Base-by-base conservation (phyloP, 768 basidiomycete species). In the Boletellus emodensis region DNA sequence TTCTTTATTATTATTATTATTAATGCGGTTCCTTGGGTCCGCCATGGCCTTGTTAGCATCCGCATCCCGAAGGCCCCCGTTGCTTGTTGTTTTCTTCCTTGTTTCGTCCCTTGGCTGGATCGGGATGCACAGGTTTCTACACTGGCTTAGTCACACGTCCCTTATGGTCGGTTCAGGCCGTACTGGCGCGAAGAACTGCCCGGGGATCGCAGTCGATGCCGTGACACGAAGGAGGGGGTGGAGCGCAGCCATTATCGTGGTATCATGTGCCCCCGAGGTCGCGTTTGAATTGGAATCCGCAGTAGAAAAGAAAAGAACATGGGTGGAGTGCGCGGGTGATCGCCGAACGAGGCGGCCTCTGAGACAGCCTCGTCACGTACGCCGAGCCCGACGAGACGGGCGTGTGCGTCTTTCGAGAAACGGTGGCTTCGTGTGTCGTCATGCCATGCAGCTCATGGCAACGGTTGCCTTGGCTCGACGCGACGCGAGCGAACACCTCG, bases 131-230 rank as follows among this genome's bases (percentile, higher is more conserved):
- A 55, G 13, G 22, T 46, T 49, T 61, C 52, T 58, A 28, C 33
- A 40, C 24, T 36, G 17, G 50, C 24, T 20, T 30, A 30, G 30
- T 30, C 30, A 39, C 44, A 37, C 48, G 51, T 48, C 49, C 57
- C 42, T 57, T 61, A 30, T 13, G 53, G 59, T 55, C 37, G 6
- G 17, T 34, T 37, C 44, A 46, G 52, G 38, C 32, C 32, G 40
- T 41, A 8, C 22, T 49, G 30, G 39, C 37, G 36, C 49, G 39
- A 51, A 53, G 52, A 32, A 22, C 46, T 45, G 34, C 42, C 28
- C 39, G 30, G 7, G 41, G 61, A 61, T 62, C 61, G 48, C 56
- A 46, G 46, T 60, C 26, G 47, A 53, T 51, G 44, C 61, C 46
- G 52, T 53, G 32, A 44, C 18, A 17, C 44, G 44, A 33, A 33